Base-by-base conservation (phyloP, 1,284 basidiomycete genomes). In the Malassezia globosa region DNA sequence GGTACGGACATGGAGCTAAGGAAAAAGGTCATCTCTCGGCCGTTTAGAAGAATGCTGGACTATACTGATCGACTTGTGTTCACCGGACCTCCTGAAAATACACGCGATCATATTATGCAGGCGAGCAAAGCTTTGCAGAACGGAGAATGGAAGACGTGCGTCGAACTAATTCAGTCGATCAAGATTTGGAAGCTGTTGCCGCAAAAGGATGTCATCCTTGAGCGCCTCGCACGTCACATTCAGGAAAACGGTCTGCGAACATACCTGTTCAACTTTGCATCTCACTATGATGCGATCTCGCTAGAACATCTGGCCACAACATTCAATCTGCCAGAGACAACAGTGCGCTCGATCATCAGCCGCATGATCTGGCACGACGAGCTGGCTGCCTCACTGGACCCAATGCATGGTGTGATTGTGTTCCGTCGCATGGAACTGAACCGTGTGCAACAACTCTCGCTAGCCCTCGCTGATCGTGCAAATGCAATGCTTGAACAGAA, bases 291-390 rank as follows among this genome's bases (percentile, higher is more conserved):
- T 66, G 85, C 87, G 8, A 79, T 96, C 33, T 92, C 90, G 7
- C 79, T 97, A 34, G 79, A 81, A 6, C 80, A 90, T 51, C 81
- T 97, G 40, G 82, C 89, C 5, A 79, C 80, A 50, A 94, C 86
- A 3, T 96, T 97, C 76, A 82, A 82, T 24, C 77, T 97, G 13
- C 78, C 87, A 6, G 73, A 83, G 48, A 79, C 82, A 42, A 76
- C 81, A 11, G 87, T 95, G 7, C 88, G 84, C 5, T 90, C 89
- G 21, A 82, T 95, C 63, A 85, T 96, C 39, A 90, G 86, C 38
- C 87, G 89, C 75, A 96, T 99, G 94, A 95, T 97, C 67, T 96
- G 90, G 88, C 88, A 81, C 64, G 94, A 96, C 71, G 90, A 96
- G 72, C 77, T 97, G 13, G 79, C 85, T 0, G 94, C 92, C 1